Base-by-base conservation (phyloP, 2,329 filamentous ascomycete species). In the Pseudogymnoascus sp. region DNA sequence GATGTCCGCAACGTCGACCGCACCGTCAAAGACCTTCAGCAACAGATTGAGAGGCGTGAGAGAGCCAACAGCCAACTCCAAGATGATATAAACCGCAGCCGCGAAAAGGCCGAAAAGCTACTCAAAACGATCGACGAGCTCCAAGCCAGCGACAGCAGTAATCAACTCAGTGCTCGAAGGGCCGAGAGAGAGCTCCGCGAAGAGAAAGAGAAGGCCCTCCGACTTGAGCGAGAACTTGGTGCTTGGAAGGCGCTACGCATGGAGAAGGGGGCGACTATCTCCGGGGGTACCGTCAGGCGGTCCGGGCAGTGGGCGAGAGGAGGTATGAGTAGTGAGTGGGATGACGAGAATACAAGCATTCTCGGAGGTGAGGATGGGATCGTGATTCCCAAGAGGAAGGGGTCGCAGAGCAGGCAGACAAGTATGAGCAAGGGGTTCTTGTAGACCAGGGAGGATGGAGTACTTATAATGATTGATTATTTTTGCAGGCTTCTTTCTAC, bases 71-170 rank as follows among this genome's bases (percentile, higher is more conserved):
- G 81, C 4, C 88, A 95, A 72, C 81, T 96, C 16, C 83, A 87
- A 62, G 93, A 97, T 62, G 95, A 97, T 71, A 84, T 96, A 64
- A 81, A 82, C 68, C 90, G 93, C 67, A 87, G 91, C 71, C 90
- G 93, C 66, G 93, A 97, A 77, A 96, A 95, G 80, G 85, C 92
- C 66, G 91, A 95, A 68, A 91, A 92, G 73, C 86, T 97, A 4
- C 87, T 99, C 60, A 83, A 87, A 72, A 91, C 91, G 1, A 96
- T 99, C 69, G 93, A 97, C 73, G 93, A 97, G 73, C 85, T 99
- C 36, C 93, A 99, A 75, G 87, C 90, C 12, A 89, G 87, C 12
- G 93, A 97, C 75, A 92, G 90, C 21, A 81, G 86, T 10, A 88
- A 87, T 56, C 91, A 97, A 74, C 83, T 97, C 44, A 83, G 87